Evolutionary conservation across 73 alveolate species (phyloP).

Genomic region (Paramecium sexaurelia): DNA sequence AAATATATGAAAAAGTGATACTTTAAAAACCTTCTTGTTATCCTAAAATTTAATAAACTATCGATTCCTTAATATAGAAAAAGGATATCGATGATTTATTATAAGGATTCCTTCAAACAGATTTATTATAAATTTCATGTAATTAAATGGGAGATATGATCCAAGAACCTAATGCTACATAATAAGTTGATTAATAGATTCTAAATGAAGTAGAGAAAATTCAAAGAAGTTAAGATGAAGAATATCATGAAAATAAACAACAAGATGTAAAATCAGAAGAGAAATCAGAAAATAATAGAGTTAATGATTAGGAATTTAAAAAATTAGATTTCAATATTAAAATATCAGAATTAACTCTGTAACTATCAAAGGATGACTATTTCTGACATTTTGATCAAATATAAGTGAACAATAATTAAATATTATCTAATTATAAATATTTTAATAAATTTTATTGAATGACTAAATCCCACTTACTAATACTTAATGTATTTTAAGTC

Average conservation of each 20-base stretch:
- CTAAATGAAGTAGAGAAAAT: background rate
- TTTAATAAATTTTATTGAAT: slow-evolving; percentile 1
- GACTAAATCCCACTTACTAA: slow-evolving; percentile 48
- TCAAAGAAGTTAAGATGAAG: background rate
- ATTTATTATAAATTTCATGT: background rate
- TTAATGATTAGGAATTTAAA: background rate
- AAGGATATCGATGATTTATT: slow-evolving; percentile 18
- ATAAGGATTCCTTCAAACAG: background rate
- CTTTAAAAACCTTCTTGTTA: slow-evolving; percentile 25
- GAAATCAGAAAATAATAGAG: background rate
- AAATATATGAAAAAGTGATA: background rate
- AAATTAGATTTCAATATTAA: background rate
- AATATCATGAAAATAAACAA: background rate
- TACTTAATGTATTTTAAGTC: slow-evolving; percentile 21
- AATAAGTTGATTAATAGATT: background rate
- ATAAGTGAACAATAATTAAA: background rate
- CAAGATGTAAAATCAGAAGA: too few species aligned
- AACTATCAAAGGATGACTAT: slow-evolving; percentile 4
- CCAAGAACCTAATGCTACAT: background rate
- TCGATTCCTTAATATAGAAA: background rate
- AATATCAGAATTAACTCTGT: background rate
- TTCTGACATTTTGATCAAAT: background rate
- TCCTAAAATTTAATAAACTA: slow-evolving; percentile 1
- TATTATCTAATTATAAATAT: background rate
- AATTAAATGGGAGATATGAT: background rate